These are phyloP conservation scores for Croton laevigatus DNA, from an alignment of 441 rosid species.

Conservation along the genomic window DNA sequence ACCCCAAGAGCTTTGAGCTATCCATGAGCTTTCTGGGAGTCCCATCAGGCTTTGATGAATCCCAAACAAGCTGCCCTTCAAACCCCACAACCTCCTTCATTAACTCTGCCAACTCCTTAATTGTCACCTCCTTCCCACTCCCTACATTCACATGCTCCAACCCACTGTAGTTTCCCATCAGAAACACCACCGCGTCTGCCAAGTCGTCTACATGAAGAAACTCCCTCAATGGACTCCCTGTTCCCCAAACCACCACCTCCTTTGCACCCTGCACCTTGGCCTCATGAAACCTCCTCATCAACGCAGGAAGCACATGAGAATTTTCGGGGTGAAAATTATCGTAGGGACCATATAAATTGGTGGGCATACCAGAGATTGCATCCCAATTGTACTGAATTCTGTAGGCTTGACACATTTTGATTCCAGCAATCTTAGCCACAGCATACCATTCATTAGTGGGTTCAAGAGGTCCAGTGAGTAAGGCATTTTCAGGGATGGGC, in stretches of 20 bases:
- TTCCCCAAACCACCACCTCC: conserved; percentile 96
- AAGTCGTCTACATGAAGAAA: conserved; percentile 92
- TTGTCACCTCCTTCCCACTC: conserved; percentile 85
- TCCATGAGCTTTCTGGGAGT: conserved; percentile 98
- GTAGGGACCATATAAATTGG: conserved; percentile 80
- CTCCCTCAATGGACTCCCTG: conserved; percentile 89
- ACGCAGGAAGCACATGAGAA: conserved; percentile 88
- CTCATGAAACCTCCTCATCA: conserved; percentile 89
- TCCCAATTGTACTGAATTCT: conserved; percentile 71
- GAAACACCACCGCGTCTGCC: conserved; percentile 79
- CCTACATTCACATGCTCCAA: conserved; percentile 85
- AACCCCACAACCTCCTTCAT: conserved; percentile 91
- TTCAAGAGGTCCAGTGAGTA: conserved; percentile 75
- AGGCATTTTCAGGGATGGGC: conserved; percentile 74
- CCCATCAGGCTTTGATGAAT: conserved; percentile 78
- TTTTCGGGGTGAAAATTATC: conserved; percentile 94
- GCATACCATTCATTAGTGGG: conserved; percentile 99
- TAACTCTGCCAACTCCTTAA: conserved; percentile 84
- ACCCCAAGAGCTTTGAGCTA: conserved; percentile 67
- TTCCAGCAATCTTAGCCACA: conserved; percentile 85
- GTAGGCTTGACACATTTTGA: conserved; percentile 94
- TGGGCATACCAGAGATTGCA: conserved; percentile 91
- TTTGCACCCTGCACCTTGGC: conserved; percentile 62
- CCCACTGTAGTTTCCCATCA: conserved; percentile 73
- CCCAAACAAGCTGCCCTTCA: conserved; percentile 83